Percentiles rank a stretch among this genome's conserved stretches.
Evolutionary conservation across 306 rosid genomes (phyloP).

Genomic region (Quercus bicolor): DNA sequence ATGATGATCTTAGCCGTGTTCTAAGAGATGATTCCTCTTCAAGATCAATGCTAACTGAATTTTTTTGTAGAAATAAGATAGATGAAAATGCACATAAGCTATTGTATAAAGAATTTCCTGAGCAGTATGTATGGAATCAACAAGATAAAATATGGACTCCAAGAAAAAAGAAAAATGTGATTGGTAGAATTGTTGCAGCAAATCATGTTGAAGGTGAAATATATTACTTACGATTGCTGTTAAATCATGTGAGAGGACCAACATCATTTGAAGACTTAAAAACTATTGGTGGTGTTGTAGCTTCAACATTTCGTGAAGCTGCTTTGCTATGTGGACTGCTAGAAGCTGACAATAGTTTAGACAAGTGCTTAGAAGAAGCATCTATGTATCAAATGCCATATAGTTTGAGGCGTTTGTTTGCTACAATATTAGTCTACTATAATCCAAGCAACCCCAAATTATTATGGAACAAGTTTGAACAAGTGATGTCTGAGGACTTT

Average conservation of each 20-base stretch:
- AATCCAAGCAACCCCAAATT: not conserved
- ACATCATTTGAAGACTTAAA: not conserved
- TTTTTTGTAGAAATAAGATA: too few species aligned
- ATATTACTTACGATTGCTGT: not conserved
- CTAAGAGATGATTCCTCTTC: too few species aligned
- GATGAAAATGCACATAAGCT: too few species aligned
- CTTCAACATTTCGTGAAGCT: not conserved
- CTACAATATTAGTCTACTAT: not conserved
- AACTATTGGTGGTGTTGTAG: not conserved
- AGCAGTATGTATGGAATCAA: too few species aligned
- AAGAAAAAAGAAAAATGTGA: too few species aligned
- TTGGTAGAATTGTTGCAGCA: not conserved
- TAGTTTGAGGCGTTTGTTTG: not conserved
- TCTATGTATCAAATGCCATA: not conserved
- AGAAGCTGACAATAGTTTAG: not conserved
- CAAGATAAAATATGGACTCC: too few species aligned
- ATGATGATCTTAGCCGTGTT: too few species aligned
- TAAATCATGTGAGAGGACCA: not conserved
- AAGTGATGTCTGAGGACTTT: not conserved
- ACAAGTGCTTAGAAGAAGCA: not conserved
- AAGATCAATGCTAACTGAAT: too few species aligned
- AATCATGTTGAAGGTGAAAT: not conserved
- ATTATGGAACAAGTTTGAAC: not conserved
- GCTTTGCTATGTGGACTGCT: not conserved
- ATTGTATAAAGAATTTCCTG: too few species aligned